These are phyloP conservation scores for Penicillium palitans DNA, from an alignment of 2,329 filamentous ascomycete genomes.

Conservation along the genomic window DNA sequence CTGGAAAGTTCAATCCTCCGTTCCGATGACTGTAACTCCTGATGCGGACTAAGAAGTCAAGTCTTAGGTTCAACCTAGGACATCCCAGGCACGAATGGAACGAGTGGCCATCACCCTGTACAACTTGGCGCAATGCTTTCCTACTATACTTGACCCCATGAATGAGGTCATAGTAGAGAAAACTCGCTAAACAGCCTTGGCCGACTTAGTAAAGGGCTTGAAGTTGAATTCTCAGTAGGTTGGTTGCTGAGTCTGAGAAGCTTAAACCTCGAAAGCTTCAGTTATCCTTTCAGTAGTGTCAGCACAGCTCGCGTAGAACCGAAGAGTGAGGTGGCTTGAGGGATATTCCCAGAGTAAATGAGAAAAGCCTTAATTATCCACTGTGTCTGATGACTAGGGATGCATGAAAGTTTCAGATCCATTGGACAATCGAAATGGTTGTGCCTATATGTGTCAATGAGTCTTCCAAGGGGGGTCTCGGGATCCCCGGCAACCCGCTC, in stretches of 20 bases:
- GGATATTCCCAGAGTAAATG: slow-evolving; percentile 6
- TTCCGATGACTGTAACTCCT: slow-evolving; percentile 23
- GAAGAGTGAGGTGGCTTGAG: slow-evolving; percentile 5
- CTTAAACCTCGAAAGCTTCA: not conserved
- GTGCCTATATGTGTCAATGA: not conserved
- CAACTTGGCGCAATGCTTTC: slow-evolving; percentile 7
- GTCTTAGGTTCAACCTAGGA: slow-evolving; percentile 16
- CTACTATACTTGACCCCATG: not conserved
- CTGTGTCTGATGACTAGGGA: slow-evolving; percentile 17
- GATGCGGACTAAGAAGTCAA: slow-evolving; percentile 20
- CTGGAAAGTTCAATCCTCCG: not conserved
- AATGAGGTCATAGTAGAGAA: not conserved
- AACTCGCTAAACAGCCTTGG: not conserved
- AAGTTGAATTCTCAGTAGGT: not conserved
- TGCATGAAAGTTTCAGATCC: slow-evolving; percentile 19
- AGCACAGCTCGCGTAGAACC: slow-evolving; percentile 11
- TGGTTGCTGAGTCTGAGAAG: not conserved
- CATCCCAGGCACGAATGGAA: slow-evolving; percentile 3
- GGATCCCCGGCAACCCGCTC: not conserved
- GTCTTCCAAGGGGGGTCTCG: not conserved
- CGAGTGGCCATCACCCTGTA: slow-evolving; percentile 16
- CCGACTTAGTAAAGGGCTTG: not conserved
- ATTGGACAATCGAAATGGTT: not conserved
- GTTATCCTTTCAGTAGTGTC: slow-evolving; percentile 11
- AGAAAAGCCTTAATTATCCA: not conserved